Conservation (phyloP, 73 alveolate species). For the Diophrys sp. region DNA sequence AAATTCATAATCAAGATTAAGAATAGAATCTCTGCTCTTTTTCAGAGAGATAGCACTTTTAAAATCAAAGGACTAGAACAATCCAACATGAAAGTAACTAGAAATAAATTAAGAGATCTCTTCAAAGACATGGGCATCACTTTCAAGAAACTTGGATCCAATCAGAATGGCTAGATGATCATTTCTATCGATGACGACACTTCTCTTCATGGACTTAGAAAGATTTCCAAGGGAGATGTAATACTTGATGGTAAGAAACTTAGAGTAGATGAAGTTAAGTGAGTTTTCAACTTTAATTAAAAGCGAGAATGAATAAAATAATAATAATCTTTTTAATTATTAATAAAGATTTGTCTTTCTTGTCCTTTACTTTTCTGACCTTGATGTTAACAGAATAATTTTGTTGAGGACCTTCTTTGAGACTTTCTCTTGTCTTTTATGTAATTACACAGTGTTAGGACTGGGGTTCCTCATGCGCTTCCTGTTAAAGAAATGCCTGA, state of each 20-base stretch:
- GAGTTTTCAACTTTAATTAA: no score
- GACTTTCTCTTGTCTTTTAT: no score
- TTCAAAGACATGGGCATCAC: not conserved
- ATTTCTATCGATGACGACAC: not conserved
- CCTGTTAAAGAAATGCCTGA: no score
- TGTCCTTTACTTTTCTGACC: no score
- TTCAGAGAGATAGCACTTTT: not conserved
- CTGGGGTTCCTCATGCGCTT: no score
- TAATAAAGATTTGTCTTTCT: no score
- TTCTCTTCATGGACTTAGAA: not conserved
- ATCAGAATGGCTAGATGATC: not conserved
- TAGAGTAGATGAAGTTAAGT: not conserved
- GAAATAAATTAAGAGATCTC: not conserved
- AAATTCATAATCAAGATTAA: conserved; percentile 78
- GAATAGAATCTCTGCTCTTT: not conserved
- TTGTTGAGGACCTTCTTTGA: no score
- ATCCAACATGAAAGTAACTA: not conserved
- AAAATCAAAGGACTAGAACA: not conserved
- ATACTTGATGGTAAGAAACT: not conserved
- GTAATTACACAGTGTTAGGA: no score
- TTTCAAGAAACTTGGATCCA: not conserved
- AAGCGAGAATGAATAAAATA: no score
- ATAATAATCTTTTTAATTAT: no score
- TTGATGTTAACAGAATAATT: no score
- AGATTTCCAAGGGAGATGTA: not conserved